Percentiles rank a stretch among this genome's conserved stretches.
These are phyloP conservation scores for Tolypocladium amazonense DNA, from an alignment of 2,329 filamentous ascomycete genomes.

Conservation along the genomic window DNA sequence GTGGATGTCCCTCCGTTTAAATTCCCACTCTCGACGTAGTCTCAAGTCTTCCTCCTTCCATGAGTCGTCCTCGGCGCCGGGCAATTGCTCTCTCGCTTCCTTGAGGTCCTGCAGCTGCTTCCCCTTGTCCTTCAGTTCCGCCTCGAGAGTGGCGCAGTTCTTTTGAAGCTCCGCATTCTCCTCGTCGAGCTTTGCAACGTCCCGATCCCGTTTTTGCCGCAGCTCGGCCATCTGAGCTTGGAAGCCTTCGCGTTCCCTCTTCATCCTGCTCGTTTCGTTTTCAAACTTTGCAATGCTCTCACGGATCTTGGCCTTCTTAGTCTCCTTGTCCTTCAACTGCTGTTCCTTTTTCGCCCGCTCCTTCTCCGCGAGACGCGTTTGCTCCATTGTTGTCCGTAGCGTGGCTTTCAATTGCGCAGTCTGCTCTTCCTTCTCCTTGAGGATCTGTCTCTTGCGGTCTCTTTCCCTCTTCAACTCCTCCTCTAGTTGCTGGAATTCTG, in stretches of 20 bases:
- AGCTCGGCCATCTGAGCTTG: conserved; percentile 41
- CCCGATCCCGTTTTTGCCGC: conserved; percentile 38
- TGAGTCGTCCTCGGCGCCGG: conserved; percentile 49
- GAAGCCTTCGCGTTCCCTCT: conserved; percentile 41
- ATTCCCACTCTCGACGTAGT: conserved; percentile 45
- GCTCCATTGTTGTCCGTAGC: conserved; percentile 67
- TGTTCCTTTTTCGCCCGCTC: conserved; percentile 71
- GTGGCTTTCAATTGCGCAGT: conserved; percentile 77
- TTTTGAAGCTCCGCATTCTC: conserved; percentile 53
- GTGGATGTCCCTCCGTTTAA: conserved; percentile 42
- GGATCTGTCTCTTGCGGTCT: conserved; percentile 62
- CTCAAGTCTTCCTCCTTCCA: conserved; percentile 40
- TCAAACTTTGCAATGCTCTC: conserved; percentile 63
- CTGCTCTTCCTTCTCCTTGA: conserved; percentile 85
- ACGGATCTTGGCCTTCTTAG: conserved; percentile 57
- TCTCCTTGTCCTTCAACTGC: conserved; percentile 54
- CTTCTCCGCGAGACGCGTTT: conserved; percentile 72
- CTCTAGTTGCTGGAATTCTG: conserved; percentile 55
- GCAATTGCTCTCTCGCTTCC: conserved; percentile 53
- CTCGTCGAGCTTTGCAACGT: conserved; percentile 39
- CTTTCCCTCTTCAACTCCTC: conserved; percentile 66
- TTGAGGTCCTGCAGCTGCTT: conserved; percentile 68
- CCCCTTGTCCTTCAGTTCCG: conserved; percentile 54
- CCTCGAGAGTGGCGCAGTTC: conserved; percentile 54
- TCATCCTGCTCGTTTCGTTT: conserved; percentile 50